Evolutionary conservation across 2,329 filamentous ascomycete species (phyloP).

Genomic region (Ceratocystis huliohia): DNA sequence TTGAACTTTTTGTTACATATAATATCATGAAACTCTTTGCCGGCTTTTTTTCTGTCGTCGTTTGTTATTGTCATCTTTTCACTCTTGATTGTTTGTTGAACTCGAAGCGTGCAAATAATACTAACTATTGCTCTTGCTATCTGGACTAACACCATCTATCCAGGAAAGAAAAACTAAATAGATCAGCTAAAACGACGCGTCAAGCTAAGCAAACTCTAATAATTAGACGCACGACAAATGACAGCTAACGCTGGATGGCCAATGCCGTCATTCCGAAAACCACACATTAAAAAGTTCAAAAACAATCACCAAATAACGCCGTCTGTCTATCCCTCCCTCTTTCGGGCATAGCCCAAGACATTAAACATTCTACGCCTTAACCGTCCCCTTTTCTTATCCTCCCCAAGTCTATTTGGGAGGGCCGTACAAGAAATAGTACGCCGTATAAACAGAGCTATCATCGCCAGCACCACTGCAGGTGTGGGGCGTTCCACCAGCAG

Average conservation of each 20-base stretch:
- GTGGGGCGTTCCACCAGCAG: constrained; percentile 22
- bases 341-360: neutral
- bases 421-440: constrained; percentile 48
- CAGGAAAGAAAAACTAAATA: neutral
- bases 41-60: neutral
- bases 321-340: neutral
- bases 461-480: constrained; percentile 23
- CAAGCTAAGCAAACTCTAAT: too few species aligned
- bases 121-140: neutral
- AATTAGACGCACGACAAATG: too few species aligned
- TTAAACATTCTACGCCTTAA: neutral
- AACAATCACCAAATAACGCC: neutral
- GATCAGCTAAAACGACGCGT: too few species aligned
- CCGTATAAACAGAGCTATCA: constrained; percentile 40
- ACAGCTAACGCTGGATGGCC: too few species aligned
- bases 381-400: neutral
- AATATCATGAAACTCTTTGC: neutral
- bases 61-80: neutral
- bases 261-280: too few species aligned
- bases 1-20: constrained; percentile 1
- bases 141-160: too few species aligned
- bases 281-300: neutral
- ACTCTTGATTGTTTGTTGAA: neutral
- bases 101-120: neutral
- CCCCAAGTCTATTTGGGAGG: constrained; percentile 21